phyloP scores from a whole-genome alignment of 805 yeast species.

The Hanseniaspora hatyaiensis region DNA sequence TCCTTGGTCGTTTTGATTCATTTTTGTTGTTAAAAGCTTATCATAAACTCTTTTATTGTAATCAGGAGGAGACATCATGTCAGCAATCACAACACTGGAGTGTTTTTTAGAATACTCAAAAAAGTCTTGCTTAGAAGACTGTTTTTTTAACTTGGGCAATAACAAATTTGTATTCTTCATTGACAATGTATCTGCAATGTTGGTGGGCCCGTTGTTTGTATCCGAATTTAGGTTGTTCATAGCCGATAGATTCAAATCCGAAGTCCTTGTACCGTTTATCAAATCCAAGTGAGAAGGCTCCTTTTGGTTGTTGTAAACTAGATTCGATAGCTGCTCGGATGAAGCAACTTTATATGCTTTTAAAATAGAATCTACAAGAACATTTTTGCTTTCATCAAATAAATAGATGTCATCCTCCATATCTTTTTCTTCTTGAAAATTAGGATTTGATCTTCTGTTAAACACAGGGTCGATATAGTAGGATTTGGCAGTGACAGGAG shows the following conservation, averaged over 20 bases:
- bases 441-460: slow-evolving; percentile 18
- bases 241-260: too few species aligned
- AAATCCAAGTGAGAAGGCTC: neutral
- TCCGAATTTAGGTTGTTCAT: too few species aligned
- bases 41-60: slow-evolving; percentile 76
- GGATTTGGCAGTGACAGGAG: slow-evolving; percentile 48
- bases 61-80: slow-evolving; percentile 67
- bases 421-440: slow-evolving; percentile 1
- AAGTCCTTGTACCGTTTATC: slow-evolving; percentile 4
- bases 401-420: slow-evolving; percentile 12
- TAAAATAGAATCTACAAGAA: slow-evolving; percentile 14
- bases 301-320: neutral
- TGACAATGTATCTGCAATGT: slow-evolving; percentile 18
- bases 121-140: slow-evolving; percentile 5
- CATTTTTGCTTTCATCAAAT: slow-evolving; percentile 16
- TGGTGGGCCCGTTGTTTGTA: too few species aligned
- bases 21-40: slow-evolving; percentile 34
- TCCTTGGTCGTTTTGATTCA: too few species aligned
- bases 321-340: neutral
- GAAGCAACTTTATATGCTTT: slow-evolving; percentile 13
- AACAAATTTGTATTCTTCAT: neutral
- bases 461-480: slow-evolving; percentile 19
- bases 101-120: slow-evolving; percentile 16
- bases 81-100: slow-evolving; percentile 15
- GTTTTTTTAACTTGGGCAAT: neutral